A percentile compares a stretch with the other conserved stretches of the same genome.
Evolutionary conservation across 2,329 filamentous ascomycete species (phyloP).

Genomic region (Ceratocystis lukuohia): DNA sequence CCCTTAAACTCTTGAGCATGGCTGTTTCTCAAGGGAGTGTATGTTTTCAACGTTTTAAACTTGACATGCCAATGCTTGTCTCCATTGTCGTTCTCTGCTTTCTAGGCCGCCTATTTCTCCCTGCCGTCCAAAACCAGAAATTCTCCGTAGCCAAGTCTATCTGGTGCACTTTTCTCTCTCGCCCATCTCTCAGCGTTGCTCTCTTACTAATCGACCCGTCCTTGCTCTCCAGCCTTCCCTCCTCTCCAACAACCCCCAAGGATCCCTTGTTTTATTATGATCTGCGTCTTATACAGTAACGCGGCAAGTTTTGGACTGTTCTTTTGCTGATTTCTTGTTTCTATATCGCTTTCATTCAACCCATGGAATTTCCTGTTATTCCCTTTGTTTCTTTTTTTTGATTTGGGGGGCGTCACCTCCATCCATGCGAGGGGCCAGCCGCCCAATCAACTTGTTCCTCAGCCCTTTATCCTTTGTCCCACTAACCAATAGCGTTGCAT

Average conservation of each 20-base stretch:
- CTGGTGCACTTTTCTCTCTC: too few species aligned
- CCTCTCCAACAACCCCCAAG: not conserved
- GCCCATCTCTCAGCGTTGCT: not conserved
- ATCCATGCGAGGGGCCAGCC: too few species aligned
- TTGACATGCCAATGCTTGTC: not conserved
- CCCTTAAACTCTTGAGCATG: not conserved
- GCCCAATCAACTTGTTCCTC: too few species aligned
- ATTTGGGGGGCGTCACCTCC: not conserved
- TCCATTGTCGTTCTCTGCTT: not conserved
- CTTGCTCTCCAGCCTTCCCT: not conserved
- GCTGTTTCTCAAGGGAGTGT: not conserved
- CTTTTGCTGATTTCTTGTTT: not conserved
- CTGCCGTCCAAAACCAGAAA: not conserved
- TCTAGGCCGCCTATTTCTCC: not conserved
- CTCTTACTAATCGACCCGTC: not conserved
- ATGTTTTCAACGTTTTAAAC: not conserved
- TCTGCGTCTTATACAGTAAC: not conserved
- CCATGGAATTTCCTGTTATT: not conserved
- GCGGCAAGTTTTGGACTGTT: not conserved
- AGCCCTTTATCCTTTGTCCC: not conserved
- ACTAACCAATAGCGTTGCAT: not conserved
- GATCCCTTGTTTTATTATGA: constrained; percentile 1
- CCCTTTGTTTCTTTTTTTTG: not conserved
- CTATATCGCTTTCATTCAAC: not conserved
- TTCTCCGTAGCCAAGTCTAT: not conserved